Conservation (phyloP, 2,329 filamentous ascomycete genomes). For the Cladosporium sp. region DNA sequence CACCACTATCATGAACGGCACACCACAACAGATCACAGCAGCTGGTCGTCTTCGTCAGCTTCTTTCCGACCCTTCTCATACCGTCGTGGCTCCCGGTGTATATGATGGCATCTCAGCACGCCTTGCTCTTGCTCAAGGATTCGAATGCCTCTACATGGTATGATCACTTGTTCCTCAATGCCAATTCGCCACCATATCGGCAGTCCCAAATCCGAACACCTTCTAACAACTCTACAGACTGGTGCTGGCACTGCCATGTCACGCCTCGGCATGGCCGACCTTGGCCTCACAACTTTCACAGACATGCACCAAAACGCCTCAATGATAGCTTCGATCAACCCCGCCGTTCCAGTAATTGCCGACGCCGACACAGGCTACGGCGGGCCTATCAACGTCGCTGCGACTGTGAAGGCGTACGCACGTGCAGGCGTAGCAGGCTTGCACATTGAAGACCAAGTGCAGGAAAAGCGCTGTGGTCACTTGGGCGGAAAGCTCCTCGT, state of each 20-base stretch:
- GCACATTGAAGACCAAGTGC: slow-evolving; percentile 59
- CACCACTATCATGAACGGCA: slow-evolving; percentile 20
- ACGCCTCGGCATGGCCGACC: slow-evolving; percentile 57
- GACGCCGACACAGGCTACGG: slow-evolving; percentile 59
- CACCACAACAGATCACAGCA: slow-evolving; percentile 18
- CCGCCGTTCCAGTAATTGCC: slow-evolving; percentile 54
- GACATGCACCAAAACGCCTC: slow-evolving; percentile 61
- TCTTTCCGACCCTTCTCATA: slow-evolving; percentile 27
- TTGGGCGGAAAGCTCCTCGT: slow-evolving; percentile 57
- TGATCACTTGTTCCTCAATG: slow-evolving; percentile 14
- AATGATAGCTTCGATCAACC: slow-evolving; percentile 59
- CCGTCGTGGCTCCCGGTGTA: slow-evolving; percentile 58
- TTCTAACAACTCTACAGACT: slow-evolving; percentile 40
- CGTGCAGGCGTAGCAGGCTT: slow-evolving; percentile 54
- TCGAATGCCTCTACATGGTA: slow-evolving; percentile 65
- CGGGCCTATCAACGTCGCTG: slow-evolving; percentile 31
- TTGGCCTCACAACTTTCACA: slow-evolving; percentile 56
- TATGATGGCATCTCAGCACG: slow-evolving; percentile 65
- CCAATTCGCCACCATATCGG: background rate
- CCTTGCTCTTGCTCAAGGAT: slow-evolving; percentile 58
- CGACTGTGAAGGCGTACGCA: slow-evolving; percentile 25
- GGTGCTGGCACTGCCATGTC: slow-evolving; percentile 60
- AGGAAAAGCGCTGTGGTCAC: slow-evolving; percentile 61
- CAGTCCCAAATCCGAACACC: background rate
- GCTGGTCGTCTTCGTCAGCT: slow-evolving; percentile 26